phyloP scores from a whole-genome alignment of 495 filamentous ascomycete genomes.

The Hypoxylon perforatum region DNA sequence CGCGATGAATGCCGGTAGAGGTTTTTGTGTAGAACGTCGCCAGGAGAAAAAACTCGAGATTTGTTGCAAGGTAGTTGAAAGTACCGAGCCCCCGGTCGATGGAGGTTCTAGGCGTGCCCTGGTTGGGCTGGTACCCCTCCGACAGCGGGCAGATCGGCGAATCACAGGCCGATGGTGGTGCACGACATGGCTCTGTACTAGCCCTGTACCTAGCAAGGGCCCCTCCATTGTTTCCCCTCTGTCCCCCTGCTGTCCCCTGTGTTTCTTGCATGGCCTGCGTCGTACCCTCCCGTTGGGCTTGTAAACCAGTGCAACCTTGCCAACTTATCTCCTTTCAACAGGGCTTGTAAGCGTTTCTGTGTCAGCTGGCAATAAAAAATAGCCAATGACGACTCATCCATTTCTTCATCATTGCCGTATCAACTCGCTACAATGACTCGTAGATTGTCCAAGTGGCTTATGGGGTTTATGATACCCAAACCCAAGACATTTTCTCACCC shows the following conservation, averaged over 20 bases:
- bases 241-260: neutral
- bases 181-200: conserved; percentile 27
- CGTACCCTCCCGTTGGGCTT: neutral
- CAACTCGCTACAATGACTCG: conserved; percentile 30
- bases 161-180: conserved; percentile 32
- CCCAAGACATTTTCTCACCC: conserved; percentile 24
- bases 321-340: conserved; percentile 31
- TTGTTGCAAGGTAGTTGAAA: conserved; percentile 14
- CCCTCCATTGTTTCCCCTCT: neutral
- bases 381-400: conserved; percentile 21
- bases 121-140: conserved; percentile 21
- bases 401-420: conserved; percentile 12
- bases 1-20: conserved; percentile 11
- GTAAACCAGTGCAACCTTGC: conserved; percentile 15
- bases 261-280: neutral
- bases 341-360: conserved; percentile 4
- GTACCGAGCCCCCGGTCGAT: conserved; percentile 20
- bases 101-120: conserved; percentile 22
- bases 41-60: conserved; percentile 27
- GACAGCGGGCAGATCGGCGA: conserved; percentile 41
- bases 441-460: neutral
- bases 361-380: conserved; percentile 25
- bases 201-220: conserved; percentile 6
- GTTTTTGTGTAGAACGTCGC: conserved; percentile 19
- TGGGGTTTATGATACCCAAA: neutral